Evolutionary conservation across 2,329 filamentous ascomycete genomes (phyloP), one percentile per base, ranked within the genome.

Genomic region (Arthroderma sp.): DNA sequence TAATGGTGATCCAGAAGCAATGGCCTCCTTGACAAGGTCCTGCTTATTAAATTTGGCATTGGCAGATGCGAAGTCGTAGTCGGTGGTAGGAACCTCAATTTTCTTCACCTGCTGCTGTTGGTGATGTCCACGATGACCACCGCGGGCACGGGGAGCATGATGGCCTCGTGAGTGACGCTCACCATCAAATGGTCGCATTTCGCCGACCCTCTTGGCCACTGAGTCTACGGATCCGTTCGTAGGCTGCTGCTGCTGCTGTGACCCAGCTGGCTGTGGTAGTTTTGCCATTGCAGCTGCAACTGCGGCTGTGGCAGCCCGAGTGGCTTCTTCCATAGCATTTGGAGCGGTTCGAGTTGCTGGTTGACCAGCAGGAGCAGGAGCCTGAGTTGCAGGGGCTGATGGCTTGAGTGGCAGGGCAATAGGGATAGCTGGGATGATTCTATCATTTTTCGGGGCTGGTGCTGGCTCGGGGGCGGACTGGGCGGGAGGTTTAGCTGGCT

Each of bases 41-140:
- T 88, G 83, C 74, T 94, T 86, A 76, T 89, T 91, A 76, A 94
- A 94, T 70, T 91, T 93, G 53, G 87, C 87, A 68, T 95, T 95
- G 28, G 87, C 79, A 15, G 81, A 81, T 64, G 86, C 87, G 67
- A 98, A 98, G 67, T 98, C 91, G 65, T 91, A 98, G 68, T 97
- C 93, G 1, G 88, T 84, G 52, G 86, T 82, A 0, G 93, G 93
- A 2, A 98, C 88, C 56, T 95, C 91, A 33, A 97, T 83, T 74
- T 88, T 93, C 64, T 79, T 76, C 53, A 78, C 74, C 59, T 75
- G 69, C 51, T 69, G 67, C 37, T 73, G 74, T 43, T 70, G 65
- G 13, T 75, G 68, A 58, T 70, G 66, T 55, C 71, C 66, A 49
- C 77, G 74, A 59, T 73, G 67, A 43, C 70, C 73, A 33, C 76